Base-by-base conservation (phyloP, 352 stramenopile species). In the Hyaloperonospora arabidopsidis region DNA sequence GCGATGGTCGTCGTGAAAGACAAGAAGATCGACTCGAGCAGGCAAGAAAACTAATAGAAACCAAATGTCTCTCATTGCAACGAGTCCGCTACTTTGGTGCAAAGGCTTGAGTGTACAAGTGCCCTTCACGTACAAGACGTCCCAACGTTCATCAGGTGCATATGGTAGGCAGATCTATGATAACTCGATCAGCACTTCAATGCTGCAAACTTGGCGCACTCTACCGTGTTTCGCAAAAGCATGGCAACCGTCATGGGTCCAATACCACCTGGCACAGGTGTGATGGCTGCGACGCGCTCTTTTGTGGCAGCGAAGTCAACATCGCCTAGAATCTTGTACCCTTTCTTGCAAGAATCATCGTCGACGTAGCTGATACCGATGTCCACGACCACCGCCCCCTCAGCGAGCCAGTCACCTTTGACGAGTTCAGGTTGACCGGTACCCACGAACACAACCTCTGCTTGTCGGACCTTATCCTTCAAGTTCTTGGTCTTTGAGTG, bases 241-340 rank as follows among this genome's bases (percentile, higher is more conserved):
- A 96, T 97, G 14, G 93, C 89, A 59, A 98, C 95, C 23, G 93
- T 99, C 96, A 99, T 99, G 25, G 97, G 97, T n/a, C 97, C 97
- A 43, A 99, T 97, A 58, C 82, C 82, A 41, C 86, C 84, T 2
- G 96, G 95, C 43, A 99, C 97, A 1, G 97, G 97, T 23, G 97
- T 99, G 69, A 99, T 98, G 48, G 86, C 87, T 5, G 84, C 90
- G 17, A 86, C 95, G 32, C 95, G 79, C 28, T 76, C 67, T 47
- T 64, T 84, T 10, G 76, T 95, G 55, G 76, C 84, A 12, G 83
- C 81, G 74, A 96, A 98, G 72, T 98, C 77, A 15, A 99, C 96
- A 72, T 99, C 97, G 14, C 97, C 97, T 13, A 98, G 76, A 48
- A 99, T 88, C 55, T 90, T 89, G 76, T 98, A 98, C 22, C 76